These are phyloP conservation scores for Aspergillus panamensis DNA, from an alignment of 495 filamentous ascomycete species.

Conservation along the genomic window DNA sequence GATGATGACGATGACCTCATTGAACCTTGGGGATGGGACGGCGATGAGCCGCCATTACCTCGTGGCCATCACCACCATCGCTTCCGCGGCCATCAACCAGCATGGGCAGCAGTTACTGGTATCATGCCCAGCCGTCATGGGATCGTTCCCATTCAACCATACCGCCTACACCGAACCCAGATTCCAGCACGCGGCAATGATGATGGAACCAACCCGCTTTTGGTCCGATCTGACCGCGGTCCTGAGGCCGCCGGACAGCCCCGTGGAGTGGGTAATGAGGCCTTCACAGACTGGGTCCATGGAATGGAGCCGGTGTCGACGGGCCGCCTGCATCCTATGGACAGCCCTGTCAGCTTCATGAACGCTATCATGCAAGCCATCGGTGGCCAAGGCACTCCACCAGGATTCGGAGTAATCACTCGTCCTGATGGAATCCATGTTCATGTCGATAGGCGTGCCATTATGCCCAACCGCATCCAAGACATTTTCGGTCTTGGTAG, in stretches of 20 bases:
- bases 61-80: constrained; percentile 48
- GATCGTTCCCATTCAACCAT: constrained; percentile 48
- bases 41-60: constrained; percentile 43
- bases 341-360: constrained; percentile 61
- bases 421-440: constrained; percentile 59
- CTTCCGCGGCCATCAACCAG: constrained; percentile 38
- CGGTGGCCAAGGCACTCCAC: constrained; percentile 44
- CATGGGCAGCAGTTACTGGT: constrained; percentile 44
- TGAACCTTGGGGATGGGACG: constrained; percentile 57
- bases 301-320: constrained; percentile 48
- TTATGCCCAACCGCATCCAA: constrained; percentile 53
- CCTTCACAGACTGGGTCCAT: constrained; percentile 55
- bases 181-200: constrained; percentile 54
- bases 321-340: constrained; percentile 49
- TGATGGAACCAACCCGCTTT: constrained; percentile 78
- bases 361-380: constrained; percentile 59
- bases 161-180: constrained; percentile 53
- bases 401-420: constrained; percentile 52
- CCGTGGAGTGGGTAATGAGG: constrained; percentile 31
- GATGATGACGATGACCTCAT: constrained; percentile 52
- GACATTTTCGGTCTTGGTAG: constrained; percentile 55
- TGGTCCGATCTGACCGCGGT: constrained; percentile 45
- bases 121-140: constrained; percentile 43
- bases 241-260: constrained; percentile 31
- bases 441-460: constrained; percentile 47